Evolutionary conservation across 75 land plant genomes (phyloP).

Genomic region (Sequoiadendron giganteum): DNA sequence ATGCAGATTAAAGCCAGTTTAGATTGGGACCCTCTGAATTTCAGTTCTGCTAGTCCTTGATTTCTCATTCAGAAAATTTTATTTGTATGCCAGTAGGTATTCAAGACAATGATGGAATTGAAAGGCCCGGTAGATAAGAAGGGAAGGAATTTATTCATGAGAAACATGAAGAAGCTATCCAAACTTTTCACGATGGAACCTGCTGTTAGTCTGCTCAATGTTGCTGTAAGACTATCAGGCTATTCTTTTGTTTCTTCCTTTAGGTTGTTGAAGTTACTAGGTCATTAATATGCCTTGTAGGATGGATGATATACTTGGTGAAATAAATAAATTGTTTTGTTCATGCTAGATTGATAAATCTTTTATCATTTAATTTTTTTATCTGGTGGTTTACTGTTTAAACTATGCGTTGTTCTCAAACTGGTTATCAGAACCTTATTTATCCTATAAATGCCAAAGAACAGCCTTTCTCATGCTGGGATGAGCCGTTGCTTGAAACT

Average conservation of each 20-base stretch:
- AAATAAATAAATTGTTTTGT: not conserved
- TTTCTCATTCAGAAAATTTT: not conserved
- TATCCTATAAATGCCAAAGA: not conserved
- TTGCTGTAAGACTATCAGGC: conserved; percentile 64
- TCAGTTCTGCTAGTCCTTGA: not conserved
- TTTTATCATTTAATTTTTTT: not conserved
- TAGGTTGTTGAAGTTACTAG: conserved; percentile 2
- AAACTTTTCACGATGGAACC: conserved; percentile 46
- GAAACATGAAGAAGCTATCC: conserved; percentile 18
- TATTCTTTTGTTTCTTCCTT: conserved; percentile 12
- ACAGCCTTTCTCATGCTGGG: not conserved
- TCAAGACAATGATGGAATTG: conserved; percentile 39
- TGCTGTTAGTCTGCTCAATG: conserved; percentile 61
- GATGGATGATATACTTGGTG: not conserved
- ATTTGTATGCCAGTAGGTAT: conserved; percentile 27
- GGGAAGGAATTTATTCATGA: not conserved
- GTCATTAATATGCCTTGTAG: not conserved
- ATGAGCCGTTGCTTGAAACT: no score
- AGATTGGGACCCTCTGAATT: not conserved
- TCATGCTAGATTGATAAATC: not conserved
- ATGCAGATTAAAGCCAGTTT: not conserved
- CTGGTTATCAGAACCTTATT: not conserved
- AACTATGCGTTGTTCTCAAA: not conserved
- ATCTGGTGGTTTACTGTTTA: not conserved
- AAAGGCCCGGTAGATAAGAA: conserved; percentile 9